Base-by-base conservation (phyloP, 208 protist genomes). In the Trypanosoma vivax region DNA sequence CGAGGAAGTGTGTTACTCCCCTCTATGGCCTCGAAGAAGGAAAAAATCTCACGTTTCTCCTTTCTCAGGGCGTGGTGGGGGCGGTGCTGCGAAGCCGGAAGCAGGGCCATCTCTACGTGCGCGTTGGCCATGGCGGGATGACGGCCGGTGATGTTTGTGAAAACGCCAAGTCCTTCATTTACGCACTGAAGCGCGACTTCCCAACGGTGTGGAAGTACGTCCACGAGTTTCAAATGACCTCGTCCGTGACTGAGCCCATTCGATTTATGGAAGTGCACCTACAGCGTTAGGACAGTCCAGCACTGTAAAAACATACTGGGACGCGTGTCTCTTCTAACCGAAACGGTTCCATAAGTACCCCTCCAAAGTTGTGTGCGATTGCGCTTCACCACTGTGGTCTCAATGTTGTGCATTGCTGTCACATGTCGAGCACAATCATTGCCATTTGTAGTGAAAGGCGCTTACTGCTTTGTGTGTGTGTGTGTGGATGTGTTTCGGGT, bases 211-310 rank as follows among this genome's bases (percentile, higher is more conserved):
- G 69, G 68, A 80, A 79, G 60, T 87, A 86, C 47, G 66, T 93
- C 9, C 67, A 84, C 34, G 86, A 93, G 66, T 84, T 93, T 42
- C 73, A 81, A 51, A 61, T 93, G 53, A 72, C 66, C 24, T 75
- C 72, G 1, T 71, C 72, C 40, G 50, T 52, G n/a, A 93, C 86
- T n/a, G 79, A 88, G 38, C 67, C 71, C 10, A 93, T 93, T 39
- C 79, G 86, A 35, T 93, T 93, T 60, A 90, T 93, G 86, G 79
- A 90, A 62, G 70, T 83, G 14, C 73, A 89, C 3, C 81, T 93
- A 48, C 51, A 67, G 23, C 66, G 65, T 37, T 86, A 61, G 30
- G 35, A 27, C 30, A 50, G 27, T 1, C 2, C 23, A 19, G 18
- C 27, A 19, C 48, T 14, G 34, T 18, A 29, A 16, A 25, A 42